Evolutionary conservation across 768 basidiomycete genomes (phyloP).

Genomic region (Lactarius trivialis): DNA sequence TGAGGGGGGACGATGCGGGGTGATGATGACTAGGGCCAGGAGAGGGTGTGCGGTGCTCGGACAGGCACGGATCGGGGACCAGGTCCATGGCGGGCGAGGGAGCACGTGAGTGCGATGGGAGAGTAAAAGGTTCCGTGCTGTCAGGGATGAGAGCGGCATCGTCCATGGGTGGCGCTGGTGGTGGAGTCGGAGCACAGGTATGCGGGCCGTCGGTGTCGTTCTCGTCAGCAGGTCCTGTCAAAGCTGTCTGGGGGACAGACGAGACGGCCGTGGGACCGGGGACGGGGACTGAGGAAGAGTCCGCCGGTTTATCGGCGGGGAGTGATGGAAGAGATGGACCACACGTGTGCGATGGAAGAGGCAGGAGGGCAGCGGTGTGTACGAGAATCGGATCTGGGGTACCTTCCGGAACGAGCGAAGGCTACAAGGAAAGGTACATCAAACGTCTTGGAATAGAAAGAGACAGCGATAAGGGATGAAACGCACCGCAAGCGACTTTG

Average conservation of each 20-base stretch:
- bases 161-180: neutral
- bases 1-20: constrained; percentile 16
- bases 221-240: neutral
- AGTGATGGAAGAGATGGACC: neutral
- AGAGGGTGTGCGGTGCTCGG: neutral
- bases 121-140: neutral
- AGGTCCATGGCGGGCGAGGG: constrained; percentile 7
- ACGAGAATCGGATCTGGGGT: neutral
- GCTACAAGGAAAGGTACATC: constrained; percentile 1
- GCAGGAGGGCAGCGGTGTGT: neutral
- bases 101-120: neutral
- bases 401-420: neutral
- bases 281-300: neutral
- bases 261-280: neutral
- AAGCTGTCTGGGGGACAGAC: neutral
- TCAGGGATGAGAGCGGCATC: neutral
- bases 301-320: neutral
- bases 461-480: constrained; percentile 8
- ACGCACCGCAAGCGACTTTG: constrained; percentile 1
- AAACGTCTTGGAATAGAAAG: constrained; percentile 1
- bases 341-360: neutral
- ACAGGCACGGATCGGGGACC: neutral
- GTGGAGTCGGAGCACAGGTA: neutral
- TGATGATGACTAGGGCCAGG: neutral
- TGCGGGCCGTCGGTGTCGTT: neutral